A percentile compares a stretch with the other conserved stretches of the same genome.
phyloP scores from a whole-genome alignment of 1,284 basidiomycete species.

The Mrakiaceae sp. region DNA sequence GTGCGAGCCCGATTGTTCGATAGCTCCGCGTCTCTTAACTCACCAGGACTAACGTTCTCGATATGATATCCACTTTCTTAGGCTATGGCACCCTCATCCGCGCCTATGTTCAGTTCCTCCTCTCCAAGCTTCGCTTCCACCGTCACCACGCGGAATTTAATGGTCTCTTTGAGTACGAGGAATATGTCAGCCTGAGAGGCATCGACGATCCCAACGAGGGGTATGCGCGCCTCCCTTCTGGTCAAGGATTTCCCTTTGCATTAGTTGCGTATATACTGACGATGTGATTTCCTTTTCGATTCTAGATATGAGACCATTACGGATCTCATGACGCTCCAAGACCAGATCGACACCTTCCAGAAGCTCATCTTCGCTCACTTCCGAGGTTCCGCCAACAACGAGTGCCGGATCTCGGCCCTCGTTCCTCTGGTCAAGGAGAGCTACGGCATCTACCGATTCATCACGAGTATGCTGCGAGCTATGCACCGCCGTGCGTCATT shows the following conservation, averaged over 20 bases:
- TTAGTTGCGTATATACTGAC: constrained; percentile 11
- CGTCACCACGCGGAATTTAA: constrained; percentile 89
- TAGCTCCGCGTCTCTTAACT: not conserved
- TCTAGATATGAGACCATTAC: constrained; percentile 85
- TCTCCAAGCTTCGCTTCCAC: constrained; percentile 92
- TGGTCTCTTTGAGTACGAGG: constrained; percentile 91
- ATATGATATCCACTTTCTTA: constrained; percentile 27
- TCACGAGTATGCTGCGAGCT: constrained; percentile 91
- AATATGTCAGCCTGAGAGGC: constrained; percentile 88
- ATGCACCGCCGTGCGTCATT: constrained; percentile 70
- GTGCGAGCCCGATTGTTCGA: constrained; percentile 35
- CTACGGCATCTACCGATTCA: constrained; percentile 94
- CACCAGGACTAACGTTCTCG: not conserved
- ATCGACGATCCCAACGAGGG: constrained; percentile 97
- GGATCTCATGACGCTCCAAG: constrained; percentile 89
- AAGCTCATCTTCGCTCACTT: constrained; percentile 91
- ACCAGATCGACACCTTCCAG: constrained; percentile 94
- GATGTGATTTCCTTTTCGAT: not conserved
- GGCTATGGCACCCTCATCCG: constrained; percentile 84
- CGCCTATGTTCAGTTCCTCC: constrained; percentile 85
- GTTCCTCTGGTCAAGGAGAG: constrained; percentile 94
- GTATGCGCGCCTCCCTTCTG: constrained; percentile 39
- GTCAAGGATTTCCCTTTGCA: constrained; percentile 3
- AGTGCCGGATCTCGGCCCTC: constrained; percentile 84
- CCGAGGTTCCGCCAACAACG: constrained; percentile 77